These are phyloP conservation scores for Paecilomyces formosus DNA, from an alignment of 2,329 filamentous ascomycete species.

Conservation along the genomic window DNA sequence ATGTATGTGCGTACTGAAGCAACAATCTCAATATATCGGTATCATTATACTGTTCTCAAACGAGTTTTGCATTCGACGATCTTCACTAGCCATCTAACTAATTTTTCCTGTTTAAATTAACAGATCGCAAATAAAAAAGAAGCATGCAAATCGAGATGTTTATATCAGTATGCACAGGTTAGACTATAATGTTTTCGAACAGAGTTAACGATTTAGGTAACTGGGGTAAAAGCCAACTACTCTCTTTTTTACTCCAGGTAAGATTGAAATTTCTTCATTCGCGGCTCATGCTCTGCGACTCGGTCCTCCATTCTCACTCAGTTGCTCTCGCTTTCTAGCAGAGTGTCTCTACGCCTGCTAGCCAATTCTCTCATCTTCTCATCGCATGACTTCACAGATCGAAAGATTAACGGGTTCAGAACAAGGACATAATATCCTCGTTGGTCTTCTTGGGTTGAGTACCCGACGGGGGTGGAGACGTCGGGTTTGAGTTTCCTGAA, in stretches of 20 bases:
- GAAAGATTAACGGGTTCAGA: conserved; percentile 24
- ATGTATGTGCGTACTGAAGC: not conserved
- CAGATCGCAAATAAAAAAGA: not conserved
- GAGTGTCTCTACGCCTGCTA: not conserved
- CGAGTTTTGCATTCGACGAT: not conserved
- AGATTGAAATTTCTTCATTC: not conserved
- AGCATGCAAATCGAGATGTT: not conserved
- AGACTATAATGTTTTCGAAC: not conserved
- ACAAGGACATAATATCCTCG: conserved; percentile 50
- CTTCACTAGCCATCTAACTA: not conserved
- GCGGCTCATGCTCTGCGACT: not conserved
- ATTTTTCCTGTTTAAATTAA: not conserved
- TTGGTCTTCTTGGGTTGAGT: conserved; percentile 42
- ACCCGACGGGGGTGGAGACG: conserved; percentile 15
- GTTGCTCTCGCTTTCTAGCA: too few species aligned
- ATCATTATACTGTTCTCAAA: not conserved
- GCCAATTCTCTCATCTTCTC: not conserved
- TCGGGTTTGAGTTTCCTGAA: conserved; percentile 38
- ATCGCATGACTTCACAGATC: too few species aligned
- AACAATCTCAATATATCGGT: not conserved
- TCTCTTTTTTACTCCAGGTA: not conserved
- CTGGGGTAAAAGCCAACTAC: not conserved
- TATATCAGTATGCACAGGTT: not conserved
- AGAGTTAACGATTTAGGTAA: not conserved
- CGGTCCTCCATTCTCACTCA: too few species aligned